phyloP scores from a whole-genome alignment of 169 alveolate genomes.

The Hammondia hammondi region DNA sequence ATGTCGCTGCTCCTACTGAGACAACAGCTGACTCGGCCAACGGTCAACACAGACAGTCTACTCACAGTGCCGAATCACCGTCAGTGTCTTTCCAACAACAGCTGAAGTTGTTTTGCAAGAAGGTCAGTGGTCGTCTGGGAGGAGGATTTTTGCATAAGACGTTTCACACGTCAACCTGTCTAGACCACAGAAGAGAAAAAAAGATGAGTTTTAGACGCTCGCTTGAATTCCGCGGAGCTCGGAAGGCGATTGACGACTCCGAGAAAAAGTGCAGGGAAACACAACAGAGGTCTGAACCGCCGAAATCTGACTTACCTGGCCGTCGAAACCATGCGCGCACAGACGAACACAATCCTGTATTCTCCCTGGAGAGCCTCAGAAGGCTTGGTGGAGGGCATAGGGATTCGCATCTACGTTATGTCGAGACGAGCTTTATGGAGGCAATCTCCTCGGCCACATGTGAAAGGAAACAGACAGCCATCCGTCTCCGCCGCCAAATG shows the following conservation, averaged over 20 bases:
- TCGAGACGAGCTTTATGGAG: no score
- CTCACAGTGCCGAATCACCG: neutral
- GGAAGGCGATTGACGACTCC: no score
- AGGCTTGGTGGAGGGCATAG: no score
- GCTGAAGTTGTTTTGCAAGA: neutral
- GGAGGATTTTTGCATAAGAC: neutral
- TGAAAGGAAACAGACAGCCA: no score
- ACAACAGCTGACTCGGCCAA: neutral
- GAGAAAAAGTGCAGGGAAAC: no score
- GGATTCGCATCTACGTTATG: no score
- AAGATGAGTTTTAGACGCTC: no score
- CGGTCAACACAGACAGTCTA: neutral
- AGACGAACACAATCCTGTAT: neutral
- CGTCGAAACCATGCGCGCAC: neutral
- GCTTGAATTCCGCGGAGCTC: no score
- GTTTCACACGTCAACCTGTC: neutral
- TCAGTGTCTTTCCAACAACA: constrained; percentile 1
- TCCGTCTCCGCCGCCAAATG: no score
- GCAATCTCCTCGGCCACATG: no score
- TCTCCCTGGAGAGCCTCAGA: no score
- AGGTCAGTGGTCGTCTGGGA: constrained; percentile 14
- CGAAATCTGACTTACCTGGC: neutral
- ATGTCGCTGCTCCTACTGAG: neutral
- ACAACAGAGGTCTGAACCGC: neutral
- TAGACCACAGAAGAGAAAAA: no score